phyloP scores from a whole-genome alignment of 2,329 filamentous ascomycete species.

The Pestalotiopsis sp. region DNA sequence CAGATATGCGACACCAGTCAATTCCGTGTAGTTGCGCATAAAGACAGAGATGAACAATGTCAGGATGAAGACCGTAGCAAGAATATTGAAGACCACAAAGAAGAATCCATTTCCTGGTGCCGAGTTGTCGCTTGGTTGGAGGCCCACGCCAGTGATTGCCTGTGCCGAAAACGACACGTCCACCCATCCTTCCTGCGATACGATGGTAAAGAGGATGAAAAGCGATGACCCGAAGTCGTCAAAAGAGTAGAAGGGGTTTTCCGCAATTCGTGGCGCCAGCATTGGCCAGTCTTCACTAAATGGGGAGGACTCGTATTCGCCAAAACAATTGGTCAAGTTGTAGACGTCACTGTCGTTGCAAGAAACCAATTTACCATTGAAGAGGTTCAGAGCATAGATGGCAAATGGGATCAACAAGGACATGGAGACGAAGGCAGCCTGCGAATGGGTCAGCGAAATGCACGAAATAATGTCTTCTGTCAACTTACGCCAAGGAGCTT shows the following conservation, averaged over 20 bases:
- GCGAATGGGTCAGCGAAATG: not conserved
- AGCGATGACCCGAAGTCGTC: constrained; percentile 92
- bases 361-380: constrained; percentile 74
- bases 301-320: constrained; percentile 76
- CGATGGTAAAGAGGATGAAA: constrained; percentile 97
- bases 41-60: constrained; percentile 98
- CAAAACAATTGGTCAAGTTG: constrained; percentile 72
- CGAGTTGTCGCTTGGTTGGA: constrained; percentile 69
- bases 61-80: constrained; percentile 93
- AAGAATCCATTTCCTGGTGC: constrained; percentile 87
- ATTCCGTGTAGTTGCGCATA: constrained; percentile 99
- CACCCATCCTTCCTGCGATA: constrained; percentile 96
- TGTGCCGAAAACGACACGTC: constrained; percentile 88
- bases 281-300: constrained; percentile 76
- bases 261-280: constrained; percentile 76
- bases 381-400: constrained; percentile 92
- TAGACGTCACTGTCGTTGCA: constrained; percentile 73
- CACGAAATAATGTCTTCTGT: too few relatives aligned
- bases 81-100: constrained; percentile 93
- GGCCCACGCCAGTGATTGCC: constrained; percentile 73
- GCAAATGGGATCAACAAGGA: constrained; percentile 95
- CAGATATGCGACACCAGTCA: constrained; percentile 93
- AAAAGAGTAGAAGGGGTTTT: constrained; percentile 86
- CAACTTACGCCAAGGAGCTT: constrained; percentile 79
- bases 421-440: constrained; percentile 87